These are phyloP conservation scores for Lanmaoa pseudosensibilis DNA, from an alignment of 768 basidiomycete genomes.

Conservation along the genomic window DNA sequence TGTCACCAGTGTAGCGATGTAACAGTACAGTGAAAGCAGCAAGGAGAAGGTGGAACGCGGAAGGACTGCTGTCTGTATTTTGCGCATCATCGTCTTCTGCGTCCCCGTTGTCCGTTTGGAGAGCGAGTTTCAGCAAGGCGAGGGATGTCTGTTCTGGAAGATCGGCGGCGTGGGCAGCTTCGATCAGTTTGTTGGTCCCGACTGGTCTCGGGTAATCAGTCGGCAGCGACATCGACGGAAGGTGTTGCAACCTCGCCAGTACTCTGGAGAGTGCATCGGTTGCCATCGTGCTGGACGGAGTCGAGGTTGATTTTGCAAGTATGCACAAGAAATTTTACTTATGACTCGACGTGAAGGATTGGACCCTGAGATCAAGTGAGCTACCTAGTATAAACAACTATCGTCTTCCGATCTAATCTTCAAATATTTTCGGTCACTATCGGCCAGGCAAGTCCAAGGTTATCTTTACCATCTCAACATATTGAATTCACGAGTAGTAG, in stretches of 20 bases:
- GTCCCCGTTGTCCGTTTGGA: slow-evolving; percentile 61
- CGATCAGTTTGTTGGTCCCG: slow-evolving; percentile 73
- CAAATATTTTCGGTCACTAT: no score
- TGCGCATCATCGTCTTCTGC: slow-evolving; percentile 50
- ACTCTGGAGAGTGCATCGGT: slow-evolving; percentile 48
- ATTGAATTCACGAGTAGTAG: no score
- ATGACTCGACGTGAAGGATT: slow-evolving; percentile 1
- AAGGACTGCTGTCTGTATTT: slow-evolving; percentile 48
- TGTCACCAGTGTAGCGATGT: slow-evolving; percentile 95
- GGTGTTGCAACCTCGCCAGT: slow-evolving; percentile 65
- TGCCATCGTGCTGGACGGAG: slow-evolving; percentile 25
- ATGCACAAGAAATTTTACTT: slow-evolving; percentile 4
- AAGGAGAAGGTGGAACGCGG: slow-evolving; percentile 88
- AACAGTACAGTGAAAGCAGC: slow-evolving; percentile 90
- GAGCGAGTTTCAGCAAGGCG: slow-evolving; percentile 79
- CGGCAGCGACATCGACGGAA: slow-evolving; percentile 89
- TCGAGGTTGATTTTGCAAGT: neutral
- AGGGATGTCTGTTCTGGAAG: slow-evolving; percentile 74
- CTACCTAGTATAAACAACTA: neutral
- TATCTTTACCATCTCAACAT: neutral
- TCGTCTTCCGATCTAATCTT: neutral
- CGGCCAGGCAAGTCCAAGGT: neutral
- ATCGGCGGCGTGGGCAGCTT: slow-evolving; percentile 72
- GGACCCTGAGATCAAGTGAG: neutral
- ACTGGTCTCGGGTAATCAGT: slow-evolving; percentile 92